Percentiles rank a stretch among this genome's conserved stretches.
Evolutionary conservation across 202 grass and related monocot genomes (phyloP).

Genomic region (Schoenoplectus tabernaemontani): DNA sequence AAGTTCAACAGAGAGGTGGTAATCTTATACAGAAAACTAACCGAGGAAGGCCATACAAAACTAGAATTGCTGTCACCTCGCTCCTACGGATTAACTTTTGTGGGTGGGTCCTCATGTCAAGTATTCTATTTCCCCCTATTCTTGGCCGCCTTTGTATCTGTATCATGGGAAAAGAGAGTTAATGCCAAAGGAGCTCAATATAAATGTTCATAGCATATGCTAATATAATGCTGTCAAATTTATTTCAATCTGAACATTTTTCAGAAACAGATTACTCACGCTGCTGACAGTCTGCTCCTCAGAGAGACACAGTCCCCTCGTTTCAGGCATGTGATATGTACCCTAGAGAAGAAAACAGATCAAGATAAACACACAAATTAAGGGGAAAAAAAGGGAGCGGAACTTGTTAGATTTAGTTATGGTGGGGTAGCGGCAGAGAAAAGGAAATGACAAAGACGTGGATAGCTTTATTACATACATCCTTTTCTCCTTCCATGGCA

Average conservation of each 20-base stretch:
- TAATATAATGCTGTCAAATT: not conserved
- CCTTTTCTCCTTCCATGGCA: slow-evolving; percentile 95
- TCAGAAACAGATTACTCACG: slow-evolving; percentile 46
- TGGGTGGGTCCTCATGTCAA: slow-evolving; percentile 64
- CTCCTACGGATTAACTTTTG: slow-evolving; percentile 69
- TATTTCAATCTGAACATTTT: not conserved
- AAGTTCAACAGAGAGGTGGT: not conserved
- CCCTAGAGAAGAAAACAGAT: slow-evolving; percentile 35
- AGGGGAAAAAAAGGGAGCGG: not conserved
- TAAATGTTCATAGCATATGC: not conserved
- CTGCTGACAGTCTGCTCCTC: slow-evolving; percentile 91
- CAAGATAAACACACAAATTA: not conserved
- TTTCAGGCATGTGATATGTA: slow-evolving; percentile 86
- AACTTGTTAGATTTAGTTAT: not conserved
- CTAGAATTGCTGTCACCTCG: slow-evolving; percentile 93
- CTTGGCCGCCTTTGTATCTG: slow-evolving; percentile 77
- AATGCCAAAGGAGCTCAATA: not conserved
- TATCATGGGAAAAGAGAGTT: not conserved
- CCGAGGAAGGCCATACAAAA: slow-evolving; percentile 88
- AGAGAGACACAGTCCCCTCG: slow-evolving; percentile 85
- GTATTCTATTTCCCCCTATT: slow-evolving; percentile 61
- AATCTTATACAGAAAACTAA: slow-evolving; percentile 26
- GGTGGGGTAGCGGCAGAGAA: not conserved
- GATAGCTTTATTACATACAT: slow-evolving; percentile 39
- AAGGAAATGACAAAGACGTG: not conserved